Evolutionary conservation across 1,139 yeast genomes (phyloP).

Genomic region (Nakaseomyces nivariensis): DNA sequence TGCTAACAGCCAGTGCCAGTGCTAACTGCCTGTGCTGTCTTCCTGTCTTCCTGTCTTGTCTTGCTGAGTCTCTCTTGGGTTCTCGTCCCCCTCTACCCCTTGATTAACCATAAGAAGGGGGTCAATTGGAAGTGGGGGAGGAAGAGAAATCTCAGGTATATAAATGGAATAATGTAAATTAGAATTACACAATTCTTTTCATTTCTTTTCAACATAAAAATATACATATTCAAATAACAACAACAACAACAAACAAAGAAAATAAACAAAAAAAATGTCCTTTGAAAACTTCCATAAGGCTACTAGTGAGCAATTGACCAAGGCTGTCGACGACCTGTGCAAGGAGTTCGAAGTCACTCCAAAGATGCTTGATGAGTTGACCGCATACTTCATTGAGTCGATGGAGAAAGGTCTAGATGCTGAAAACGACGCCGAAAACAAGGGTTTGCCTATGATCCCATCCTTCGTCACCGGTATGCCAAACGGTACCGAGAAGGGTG

Average conservation of each 20-base stretch:
- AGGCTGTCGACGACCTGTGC: conserved; percentile 41
- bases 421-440: conserved; percentile 23
- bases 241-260: neutral
- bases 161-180: too few species aligned
- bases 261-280: conserved; percentile 14
- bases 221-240: too few species aligned
- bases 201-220: too few species aligned
- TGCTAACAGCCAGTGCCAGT: too few species aligned
- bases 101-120: too few species aligned
- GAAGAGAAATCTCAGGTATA: too few species aligned
- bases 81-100: too few species aligned
- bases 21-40: too few species aligned
- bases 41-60: too few species aligned
- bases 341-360: conserved; percentile 46
- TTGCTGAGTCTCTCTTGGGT: neutral
- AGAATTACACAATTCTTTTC: too few species aligned
- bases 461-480: conserved; percentile 75
- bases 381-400: conserved; percentile 50
- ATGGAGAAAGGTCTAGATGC: conserved; percentile 52
- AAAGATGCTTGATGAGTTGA: conserved; percentile 45
- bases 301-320: conserved; percentile 18
- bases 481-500: conserved; percentile 69
- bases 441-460: conserved; percentile 78
- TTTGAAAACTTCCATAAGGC: conserved; percentile 24
- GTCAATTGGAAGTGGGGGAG: too few species aligned